Evolutionary conservation across 2,329 filamentous ascomycete genomes (phyloP).

Genomic region (Epichloe uncinata): DNA sequence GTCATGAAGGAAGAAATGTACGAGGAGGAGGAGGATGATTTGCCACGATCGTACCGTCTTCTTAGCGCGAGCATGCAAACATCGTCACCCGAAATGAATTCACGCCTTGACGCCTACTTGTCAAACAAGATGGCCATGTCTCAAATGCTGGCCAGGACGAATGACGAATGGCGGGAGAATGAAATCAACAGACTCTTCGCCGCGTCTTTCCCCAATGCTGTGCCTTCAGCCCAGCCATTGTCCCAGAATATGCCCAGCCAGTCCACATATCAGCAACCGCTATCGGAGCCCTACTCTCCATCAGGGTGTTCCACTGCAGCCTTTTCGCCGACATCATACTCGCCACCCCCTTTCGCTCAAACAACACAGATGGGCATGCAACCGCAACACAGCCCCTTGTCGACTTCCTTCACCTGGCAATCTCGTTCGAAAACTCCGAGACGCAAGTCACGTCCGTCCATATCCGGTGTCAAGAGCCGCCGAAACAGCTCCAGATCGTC

Average conservation of each 20-base stretch:
- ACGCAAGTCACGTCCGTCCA: background rate
- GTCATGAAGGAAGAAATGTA: conserved; percentile 92
- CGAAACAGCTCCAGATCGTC: conserved; percentile 2
- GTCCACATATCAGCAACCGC: conserved; percentile 1
- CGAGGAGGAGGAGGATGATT: conserved; percentile 80
- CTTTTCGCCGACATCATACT: background rate
- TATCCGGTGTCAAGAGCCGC: background rate
- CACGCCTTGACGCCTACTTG: conserved; percentile 38
- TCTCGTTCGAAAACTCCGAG: background rate
- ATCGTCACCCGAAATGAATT: conserved; percentile 46
- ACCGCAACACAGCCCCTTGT: background rate
- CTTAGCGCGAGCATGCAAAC: conserved; percentile 51
- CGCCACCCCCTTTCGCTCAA: background rate
- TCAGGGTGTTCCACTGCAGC: background rate
- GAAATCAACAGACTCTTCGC: conserved; percentile 34
- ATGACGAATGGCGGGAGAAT: conserved; percentile 28
- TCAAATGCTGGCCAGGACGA: conserved; percentile 22
- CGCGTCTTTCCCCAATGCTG: conserved; percentile 29
- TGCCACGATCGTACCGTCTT: conserved; percentile 52
- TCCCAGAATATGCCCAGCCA: conserved; percentile 3
- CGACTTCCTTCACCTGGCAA: background rate
- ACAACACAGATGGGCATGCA: background rate
- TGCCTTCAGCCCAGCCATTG: conserved; percentile 14
- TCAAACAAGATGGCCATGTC: conserved; percentile 30
- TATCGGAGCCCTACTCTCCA: conserved; percentile 1